Evolutionary conservation across 768 basidiomycete species (phyloP), one percentile per base, ranked within the genome.

Genomic region (Chalciporus pseudorubinellus): DNA sequence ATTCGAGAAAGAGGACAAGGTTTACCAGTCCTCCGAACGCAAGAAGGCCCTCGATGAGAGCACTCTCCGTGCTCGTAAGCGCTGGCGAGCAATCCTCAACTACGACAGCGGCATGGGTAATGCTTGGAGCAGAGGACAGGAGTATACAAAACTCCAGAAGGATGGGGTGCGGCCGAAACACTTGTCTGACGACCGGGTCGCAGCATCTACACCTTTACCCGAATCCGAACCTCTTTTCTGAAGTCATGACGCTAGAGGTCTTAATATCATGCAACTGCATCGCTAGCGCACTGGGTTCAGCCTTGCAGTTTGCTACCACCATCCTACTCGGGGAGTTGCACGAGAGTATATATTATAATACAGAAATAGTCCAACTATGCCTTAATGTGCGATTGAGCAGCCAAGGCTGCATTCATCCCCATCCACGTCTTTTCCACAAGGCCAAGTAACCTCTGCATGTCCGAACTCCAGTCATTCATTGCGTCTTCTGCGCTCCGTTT

Each of bases 371-470:
- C n/a, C 39, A 39, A 47, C 60, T 68, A 76, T 60, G 72, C 72
- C 56, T 77, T 79, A 55, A 74, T 73, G 53, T 84, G 77, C 44
- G 87, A 83, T 59, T 89, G 87, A 19, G 90, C 90, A 42, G 91
- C 90, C 66, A 89, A 82, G 11, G 91, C 90, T 29, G 91, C 90
- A 58, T 92, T 92, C 80, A 93, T 86, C 33, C 87, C 88, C 91
- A 93, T 93, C 91, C 95, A 97, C n/a, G 92, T 93, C 81, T 98
- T 98, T 74, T 99, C 97, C 13, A 94, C 90, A 38, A 97, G 71
- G 16, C 88, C 82, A 53, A 99, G 77, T 63, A 99, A 73, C 72
- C 89, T 93, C 62, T 87, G 89, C 81, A 99, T 92, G 64, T 98
- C 95, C 19, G 85, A 89, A 70, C 92, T 95, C 95, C 97, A 99